These are phyloP conservation scores for Sugiyamaella grinbergsii DNA, from an alignment of 1,139 yeast genomes.

Conservation along the genomic window DNA sequence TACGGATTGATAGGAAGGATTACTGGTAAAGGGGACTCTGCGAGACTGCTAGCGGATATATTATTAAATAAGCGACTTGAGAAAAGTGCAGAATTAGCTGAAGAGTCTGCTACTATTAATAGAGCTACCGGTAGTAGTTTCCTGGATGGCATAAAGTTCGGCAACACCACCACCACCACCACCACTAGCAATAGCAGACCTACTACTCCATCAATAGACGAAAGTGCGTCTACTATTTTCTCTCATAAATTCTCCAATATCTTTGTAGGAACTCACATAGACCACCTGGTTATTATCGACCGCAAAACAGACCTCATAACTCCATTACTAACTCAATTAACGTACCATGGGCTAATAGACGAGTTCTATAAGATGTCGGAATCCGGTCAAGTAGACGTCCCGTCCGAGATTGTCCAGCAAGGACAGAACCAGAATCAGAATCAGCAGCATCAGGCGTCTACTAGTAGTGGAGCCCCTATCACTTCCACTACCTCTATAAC, in stretches of 20 bases:
- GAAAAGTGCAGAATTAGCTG: constrained; percentile 32
- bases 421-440: constrained; percentile 1
- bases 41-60: constrained; percentile 47
- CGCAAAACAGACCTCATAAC: constrained; percentile 73
- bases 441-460: background rate
- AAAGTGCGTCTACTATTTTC: background rate
- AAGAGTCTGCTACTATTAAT: constrained; percentile 18
- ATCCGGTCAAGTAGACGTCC: constrained; percentile 51
- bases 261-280: constrained; percentile 42
- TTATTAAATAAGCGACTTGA: constrained; percentile 34
- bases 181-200: background rate
- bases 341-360: constrained; percentile 80
- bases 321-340: constrained; percentile 71
- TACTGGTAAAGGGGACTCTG: constrained; percentile 52
- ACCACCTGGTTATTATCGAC: constrained; percentile 68
- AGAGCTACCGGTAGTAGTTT: constrained; percentile 3
- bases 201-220: background rate
- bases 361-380: constrained; percentile 61
- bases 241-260: constrained; percentile 37
- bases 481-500: background rate
- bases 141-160: constrained; percentile 11
- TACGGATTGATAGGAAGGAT: constrained; percentile 47
- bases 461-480: constrained; percentile 2
- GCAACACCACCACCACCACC: background rate
- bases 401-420: constrained; percentile 36